A percentile compares a stretch with the other conserved stretches of the same genome.
These are phyloP conservation scores for Penicillium janthinellum DNA, from an alignment of 2,329 filamentous ascomycete genomes.

Conservation along the genomic window DNA sequence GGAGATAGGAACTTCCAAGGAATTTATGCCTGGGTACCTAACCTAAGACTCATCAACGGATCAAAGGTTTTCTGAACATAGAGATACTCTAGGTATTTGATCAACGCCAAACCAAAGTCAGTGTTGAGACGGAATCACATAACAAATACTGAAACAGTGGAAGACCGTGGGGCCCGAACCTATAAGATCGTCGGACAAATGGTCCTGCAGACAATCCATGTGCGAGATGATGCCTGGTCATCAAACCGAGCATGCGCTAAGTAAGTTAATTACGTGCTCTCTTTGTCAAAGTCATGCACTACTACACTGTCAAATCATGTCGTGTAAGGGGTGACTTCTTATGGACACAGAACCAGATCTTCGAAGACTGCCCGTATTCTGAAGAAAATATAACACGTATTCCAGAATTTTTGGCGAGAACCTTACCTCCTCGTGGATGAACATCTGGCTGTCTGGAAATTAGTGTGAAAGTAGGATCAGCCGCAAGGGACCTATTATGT, in stretches of 20 bases:
- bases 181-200: neutral
- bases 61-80: neutral
- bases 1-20: neutral
- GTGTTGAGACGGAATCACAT: neutral
- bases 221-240: neutral
- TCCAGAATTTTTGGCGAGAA: neutral
- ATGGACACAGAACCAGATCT: neutral
- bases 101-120: neutral
- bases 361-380: neutral
- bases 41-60: no score
- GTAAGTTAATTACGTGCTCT: neutral
- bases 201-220: neutral
- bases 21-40: no score
- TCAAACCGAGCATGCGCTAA: neutral
- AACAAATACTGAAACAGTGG: neutral
- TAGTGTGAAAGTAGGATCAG: no score
- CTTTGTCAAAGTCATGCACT: neutral
- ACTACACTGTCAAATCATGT: neutral
- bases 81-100: neutral
- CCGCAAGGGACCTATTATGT: no score
- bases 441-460: neutral
- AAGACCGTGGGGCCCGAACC: neutral
- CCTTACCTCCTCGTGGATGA: neutral
- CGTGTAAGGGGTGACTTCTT: slow-evolving; percentile 6
- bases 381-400: neutral